Base-by-base conservation (phyloP, 2,329 filamentous ascomycete species). In the Capronia epimyces region DNA sequence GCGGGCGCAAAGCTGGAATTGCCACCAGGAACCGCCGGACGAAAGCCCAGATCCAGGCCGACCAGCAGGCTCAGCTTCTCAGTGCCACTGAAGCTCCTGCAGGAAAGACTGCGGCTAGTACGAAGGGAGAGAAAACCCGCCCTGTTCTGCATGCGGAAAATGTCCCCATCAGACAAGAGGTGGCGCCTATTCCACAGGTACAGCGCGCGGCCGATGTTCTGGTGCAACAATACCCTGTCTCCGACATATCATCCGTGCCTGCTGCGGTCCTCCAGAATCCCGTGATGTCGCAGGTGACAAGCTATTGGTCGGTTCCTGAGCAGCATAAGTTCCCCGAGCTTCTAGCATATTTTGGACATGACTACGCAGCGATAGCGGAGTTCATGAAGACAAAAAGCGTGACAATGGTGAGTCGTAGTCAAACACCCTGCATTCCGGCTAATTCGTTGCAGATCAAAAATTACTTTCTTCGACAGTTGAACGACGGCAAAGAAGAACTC, bases 231-330 rank as follows among this genome's bases (percentile, higher is more conserved):
- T 50, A 58, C 44, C 29, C 48, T 20, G 10, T 43, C 5, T 13
- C 43, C 16, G 55, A 60, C 10, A 31, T 48, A n/a, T 27, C 47
- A 7, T 5, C 37, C 15, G 37, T 41, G 20, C 32, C 47, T 4
- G 9, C 36, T 22, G 39, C 45, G 20, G 40, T 34, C n/a, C 25
- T 32, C 21, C 43, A 43, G 39, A 29, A 44, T 20, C 39, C 47
- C 15, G 41, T 31, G 40, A 16, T 48, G 13, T 59, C 68, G 52
- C 69, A 72, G 46, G 70, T 73, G 24, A 75, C 71, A 3, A 76
- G 74, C 51, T 76, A 76, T 60, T 76, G 74, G 74, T 76, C 74
- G 52, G 74, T 76, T 13, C 71, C 72, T 10, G 74, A 76, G 57
- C 68, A 72, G 55, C 65, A 67, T 31, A 72, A 75, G 54, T 75